Evolutionary conservation across 208 protist species (phyloP).

Genomic region (Endotrypanum monterogeii): DNA sequence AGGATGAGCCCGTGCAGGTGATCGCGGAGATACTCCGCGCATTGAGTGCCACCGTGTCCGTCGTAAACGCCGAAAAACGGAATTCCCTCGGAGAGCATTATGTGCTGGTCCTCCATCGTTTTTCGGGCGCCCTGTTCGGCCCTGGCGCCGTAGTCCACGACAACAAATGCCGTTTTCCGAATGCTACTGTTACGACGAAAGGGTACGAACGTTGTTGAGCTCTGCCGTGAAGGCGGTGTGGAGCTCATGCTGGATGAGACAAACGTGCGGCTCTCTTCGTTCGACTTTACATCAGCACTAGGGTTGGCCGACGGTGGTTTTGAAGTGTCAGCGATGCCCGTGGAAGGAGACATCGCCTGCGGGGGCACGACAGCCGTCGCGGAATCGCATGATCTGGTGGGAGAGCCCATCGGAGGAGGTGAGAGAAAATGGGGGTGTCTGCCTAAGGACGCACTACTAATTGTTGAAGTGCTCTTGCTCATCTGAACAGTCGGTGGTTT

Average conservation of each 20-base stretch:
- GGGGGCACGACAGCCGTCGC: neutral
- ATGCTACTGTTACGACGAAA: conserved; percentile 32
- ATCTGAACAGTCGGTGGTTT: conserved; percentile 28
- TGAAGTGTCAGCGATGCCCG: neutral
- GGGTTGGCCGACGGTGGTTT: neutral
- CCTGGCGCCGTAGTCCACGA: conserved; percentile 79
- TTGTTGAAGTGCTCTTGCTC: conserved; percentile 22
- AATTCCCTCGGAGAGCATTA: conserved; percentile 77
- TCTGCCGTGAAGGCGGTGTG: conserved; percentile 14
- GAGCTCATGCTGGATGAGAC: conserved; percentile 6
- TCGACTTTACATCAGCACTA: neutral
- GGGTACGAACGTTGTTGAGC: conserved; percentile 12
- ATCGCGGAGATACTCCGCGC: conserved; percentile 82
- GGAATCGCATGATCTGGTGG: neutral
- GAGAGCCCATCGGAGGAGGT: neutral
- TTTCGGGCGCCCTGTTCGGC: conserved; percentile 81
- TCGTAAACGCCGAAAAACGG: conserved; percentile 92
- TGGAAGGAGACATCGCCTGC: neutral
- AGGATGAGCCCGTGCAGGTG: conserved; percentile 78
- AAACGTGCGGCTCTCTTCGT: neutral
- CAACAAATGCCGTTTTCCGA: conserved; percentile 51
- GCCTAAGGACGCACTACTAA: conserved; percentile 16
- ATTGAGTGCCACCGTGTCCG: conserved; percentile 87
- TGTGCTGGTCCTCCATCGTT: conserved; percentile 92
- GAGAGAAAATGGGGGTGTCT: conserved; percentile 19